Conservation (phyloP, 31 red algal genomes). For the Odonthalia washingtoniensis region DNA sequence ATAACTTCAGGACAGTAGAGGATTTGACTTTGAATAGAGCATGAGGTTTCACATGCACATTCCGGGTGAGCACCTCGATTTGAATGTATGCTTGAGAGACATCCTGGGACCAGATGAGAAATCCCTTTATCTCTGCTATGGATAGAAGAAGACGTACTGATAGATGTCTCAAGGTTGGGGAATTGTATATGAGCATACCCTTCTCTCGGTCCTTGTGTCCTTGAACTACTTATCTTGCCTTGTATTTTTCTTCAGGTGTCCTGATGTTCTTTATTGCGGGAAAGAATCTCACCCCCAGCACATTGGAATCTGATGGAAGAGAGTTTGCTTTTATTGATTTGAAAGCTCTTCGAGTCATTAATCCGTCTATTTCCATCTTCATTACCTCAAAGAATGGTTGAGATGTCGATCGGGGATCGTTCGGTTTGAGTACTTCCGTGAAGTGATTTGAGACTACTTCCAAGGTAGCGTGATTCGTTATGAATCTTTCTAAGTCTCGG, state of each 20-base stretch:
- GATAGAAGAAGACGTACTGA: constrained; percentile 15
- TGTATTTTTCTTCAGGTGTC: constrained; percentile 27
- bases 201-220: constrained; percentile 4
- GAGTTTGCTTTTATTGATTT: not conserved
- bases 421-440: no score
- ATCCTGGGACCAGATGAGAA: constrained; percentile 41
- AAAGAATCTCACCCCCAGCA: not conserved
- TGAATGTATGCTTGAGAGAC: constrained; percentile 46
- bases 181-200: constrained; percentile 9
- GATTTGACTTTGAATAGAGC: not conserved
- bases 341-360: not conserved
- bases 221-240: constrained; percentile 28
- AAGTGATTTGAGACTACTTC: no score
- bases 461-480: no score
- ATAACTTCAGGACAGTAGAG: constrained; percentile 22
- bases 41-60: constrained; percentile 12
- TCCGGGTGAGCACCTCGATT: constrained; percentile 6
- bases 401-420: no score
- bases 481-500: no score
- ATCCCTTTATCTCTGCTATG: constrained; percentile 27
- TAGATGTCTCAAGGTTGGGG: constrained; percentile 6
- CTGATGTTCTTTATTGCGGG: constrained; percentile 7
- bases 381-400: not conserved
- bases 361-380: not conserved
- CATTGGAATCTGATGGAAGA: not conserved